Percentiles rank a stretch among this genome's conserved stretches.
Conservation (phyloP, 768 basidiomycete genomes). For the Flagelloscypha sp. region DNA sequence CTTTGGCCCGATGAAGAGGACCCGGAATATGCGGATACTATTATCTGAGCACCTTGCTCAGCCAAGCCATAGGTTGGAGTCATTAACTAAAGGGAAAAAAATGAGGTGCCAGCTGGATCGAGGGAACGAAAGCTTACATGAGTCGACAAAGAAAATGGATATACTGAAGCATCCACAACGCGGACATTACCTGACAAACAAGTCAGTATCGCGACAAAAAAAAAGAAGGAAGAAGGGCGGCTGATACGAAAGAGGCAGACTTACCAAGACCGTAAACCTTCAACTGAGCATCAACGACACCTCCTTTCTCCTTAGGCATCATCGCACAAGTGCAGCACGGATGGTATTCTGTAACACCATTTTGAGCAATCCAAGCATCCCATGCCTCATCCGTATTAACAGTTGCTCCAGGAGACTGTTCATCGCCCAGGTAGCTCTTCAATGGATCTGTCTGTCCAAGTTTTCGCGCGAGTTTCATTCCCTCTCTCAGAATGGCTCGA, state of each 20-base stretch:
- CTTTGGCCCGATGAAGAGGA: too few species aligned
- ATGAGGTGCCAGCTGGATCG: not conserved
- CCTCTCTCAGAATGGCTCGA: conserved; percentile 27
- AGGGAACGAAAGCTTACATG: conserved; percentile 13
- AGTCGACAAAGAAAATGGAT: conserved; percentile 16
- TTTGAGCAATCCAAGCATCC: conserved; percentile 18
- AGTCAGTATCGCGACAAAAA: too few species aligned
- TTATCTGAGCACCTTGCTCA: conserved; percentile 35
- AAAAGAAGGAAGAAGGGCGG: too few species aligned
- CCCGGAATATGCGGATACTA: too few species aligned
- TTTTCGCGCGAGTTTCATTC: conserved; percentile 22
- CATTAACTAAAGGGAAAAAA: conserved; percentile 10
- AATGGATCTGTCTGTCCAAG: conserved; percentile 23
- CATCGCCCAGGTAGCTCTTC: conserved; percentile 20
- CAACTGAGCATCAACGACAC: conserved; percentile 28
- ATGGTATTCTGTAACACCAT: conserved; percentile 24
- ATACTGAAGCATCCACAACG: conserved; percentile 19
- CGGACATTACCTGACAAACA: conserved; percentile 35
- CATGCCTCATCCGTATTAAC: conserved; percentile 14
- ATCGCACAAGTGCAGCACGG: conserved; percentile 30
- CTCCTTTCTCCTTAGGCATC: conserved; percentile 30
- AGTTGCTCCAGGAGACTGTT: conserved; percentile 23
- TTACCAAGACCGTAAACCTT: conserved; percentile 32
- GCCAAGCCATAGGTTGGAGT: conserved; percentile 16
- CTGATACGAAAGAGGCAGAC: too few species aligned